phyloP scores from a whole-genome alignment of 345 rosid genomes.

The Bretschneidera sinensis region DNA sequence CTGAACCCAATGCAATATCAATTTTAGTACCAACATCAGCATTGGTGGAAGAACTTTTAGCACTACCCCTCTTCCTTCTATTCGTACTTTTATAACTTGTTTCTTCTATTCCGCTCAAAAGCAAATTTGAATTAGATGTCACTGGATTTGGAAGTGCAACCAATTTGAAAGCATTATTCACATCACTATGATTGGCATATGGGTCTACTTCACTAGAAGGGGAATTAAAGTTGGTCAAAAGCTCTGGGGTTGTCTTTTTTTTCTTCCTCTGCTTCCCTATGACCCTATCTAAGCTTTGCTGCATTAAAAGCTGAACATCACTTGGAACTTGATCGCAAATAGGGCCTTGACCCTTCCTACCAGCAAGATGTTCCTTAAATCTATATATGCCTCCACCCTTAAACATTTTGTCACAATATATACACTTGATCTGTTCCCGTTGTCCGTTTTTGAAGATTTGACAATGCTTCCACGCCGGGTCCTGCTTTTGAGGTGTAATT shows the following conservation, averaged over 20 bases:
- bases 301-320: constrained; percentile 57
- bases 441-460: constrained; percentile 70
- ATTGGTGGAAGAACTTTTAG: constrained; percentile 21
- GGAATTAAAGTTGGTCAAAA: constrained; percentile 36
- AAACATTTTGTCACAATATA: constrained; percentile 71
- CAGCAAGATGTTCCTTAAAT: constrained; percentile 91
- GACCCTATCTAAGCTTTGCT: constrained; percentile 63
- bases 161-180: constrained; percentile 23
- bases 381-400: constrained; percentile 97
- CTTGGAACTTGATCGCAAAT: constrained; percentile 58
- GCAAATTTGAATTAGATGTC: constrained; percentile 22
- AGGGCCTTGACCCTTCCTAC: constrained; percentile 82
- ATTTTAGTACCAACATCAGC: constrained; percentile 19
- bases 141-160: constrained; percentile 9
- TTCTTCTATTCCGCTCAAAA: constrained; percentile 34
- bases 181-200: constrained; percentile 33
- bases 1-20: constrained; percentile 21
- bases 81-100: constrained; percentile 29
- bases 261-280: constrained; percentile 68
- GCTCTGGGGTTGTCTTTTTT: constrained; percentile 47
- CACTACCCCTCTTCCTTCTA: constrained; percentile 45
- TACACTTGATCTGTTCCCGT: constrained; percentile 66
- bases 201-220: constrained; percentile 30
- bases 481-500: constrained; percentile 69
- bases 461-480: constrained; percentile 97